Percentiles rank a stretch among this genome's conserved stretches.
Conservation (phyloP, 2,329 filamentous ascomycete genomes). For the Colletotrichum theobromicola region DNA sequence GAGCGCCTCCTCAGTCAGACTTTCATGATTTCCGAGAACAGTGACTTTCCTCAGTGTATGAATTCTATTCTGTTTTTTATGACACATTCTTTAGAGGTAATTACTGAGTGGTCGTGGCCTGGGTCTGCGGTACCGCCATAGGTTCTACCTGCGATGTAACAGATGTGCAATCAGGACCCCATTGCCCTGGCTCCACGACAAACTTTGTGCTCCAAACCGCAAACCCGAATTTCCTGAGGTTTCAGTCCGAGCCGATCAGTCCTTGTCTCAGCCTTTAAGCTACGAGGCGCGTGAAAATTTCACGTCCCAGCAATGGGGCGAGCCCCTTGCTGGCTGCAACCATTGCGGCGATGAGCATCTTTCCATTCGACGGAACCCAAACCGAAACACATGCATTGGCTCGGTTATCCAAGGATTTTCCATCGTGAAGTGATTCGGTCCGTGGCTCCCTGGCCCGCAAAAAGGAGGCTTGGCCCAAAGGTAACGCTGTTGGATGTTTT, state of each 20-base stretch:
- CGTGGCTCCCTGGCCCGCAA: not conserved
- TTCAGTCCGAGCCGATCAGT: not conserved
- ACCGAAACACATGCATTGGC: not conserved
- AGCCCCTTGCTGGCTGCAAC: not conserved
- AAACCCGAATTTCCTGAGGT: too few relatives aligned
- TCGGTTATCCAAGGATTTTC: not conserved
- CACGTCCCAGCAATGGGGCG: too few relatives aligned
- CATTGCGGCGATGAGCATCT: not conserved
- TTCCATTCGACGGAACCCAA: not conserved
- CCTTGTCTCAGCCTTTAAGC: not conserved
- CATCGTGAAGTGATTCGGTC: too few relatives aligned
- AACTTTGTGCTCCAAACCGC: too few relatives aligned
- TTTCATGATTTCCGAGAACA: not conserved
- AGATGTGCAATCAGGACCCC: too few relatives aligned
- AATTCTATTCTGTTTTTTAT: not conserved
- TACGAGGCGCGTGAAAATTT: not conserved
- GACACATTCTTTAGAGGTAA: too few relatives aligned
- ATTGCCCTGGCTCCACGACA: too few relatives aligned
- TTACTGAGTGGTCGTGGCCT: too few relatives aligned
- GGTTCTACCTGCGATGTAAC: not conserved
- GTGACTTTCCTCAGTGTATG: not conserved
- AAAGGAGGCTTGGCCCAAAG: not conserved
- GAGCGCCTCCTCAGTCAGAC: not conserved
- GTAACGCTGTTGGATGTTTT: not conserved
- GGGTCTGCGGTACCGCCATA: not conserved